phyloP scores from a whole-genome alignment of 148 eudicot genomes.

The Rhododendron henanense region DNA sequence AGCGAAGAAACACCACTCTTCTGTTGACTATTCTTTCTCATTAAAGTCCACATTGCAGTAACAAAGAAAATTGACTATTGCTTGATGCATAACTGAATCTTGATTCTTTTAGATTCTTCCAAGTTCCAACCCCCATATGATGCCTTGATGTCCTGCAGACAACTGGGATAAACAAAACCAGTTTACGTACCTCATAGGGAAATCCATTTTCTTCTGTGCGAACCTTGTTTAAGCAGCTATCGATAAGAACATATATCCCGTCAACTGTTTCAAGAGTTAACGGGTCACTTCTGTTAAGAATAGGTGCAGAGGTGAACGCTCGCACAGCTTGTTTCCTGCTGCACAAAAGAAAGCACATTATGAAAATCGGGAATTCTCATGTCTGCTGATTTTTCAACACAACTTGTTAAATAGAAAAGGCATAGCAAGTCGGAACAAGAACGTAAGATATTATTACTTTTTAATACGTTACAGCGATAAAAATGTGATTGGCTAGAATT shows the following conservation, averaged over 20 bases:
- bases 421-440: neutral
- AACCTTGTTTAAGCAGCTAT: slow-evolving; percentile 39
- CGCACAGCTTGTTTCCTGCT: slow-evolving; percentile 34
- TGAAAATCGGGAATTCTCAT: neutral
- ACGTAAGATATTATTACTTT: neutral
- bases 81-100: neutral
- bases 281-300: slow-evolving; percentile 31
- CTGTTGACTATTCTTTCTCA: neutral
- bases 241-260: slow-evolving; percentile 36
- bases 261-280: slow-evolving; percentile 51
- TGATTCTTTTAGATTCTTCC: neutral
- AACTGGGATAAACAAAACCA: neutral
- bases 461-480: neutral
- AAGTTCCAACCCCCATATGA: neutral
- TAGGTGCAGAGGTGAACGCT: slow-evolving; percentile 48
- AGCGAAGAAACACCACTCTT: neutral
- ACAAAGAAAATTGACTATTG: neutral
- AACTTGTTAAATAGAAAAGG: neutral
- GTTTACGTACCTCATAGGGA: slow-evolving; percentile 41
- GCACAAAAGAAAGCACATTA: slow-evolving; percentile 14
- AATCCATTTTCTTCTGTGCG: slow-evolving; percentile 53
- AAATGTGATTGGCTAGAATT: neutral
- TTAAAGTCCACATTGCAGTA: neutral
- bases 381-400: neutral
- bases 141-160: neutral